Conservation (phyloP, 2,329 filamentous ascomycete species). For the Ciborinia camelliae region DNA sequence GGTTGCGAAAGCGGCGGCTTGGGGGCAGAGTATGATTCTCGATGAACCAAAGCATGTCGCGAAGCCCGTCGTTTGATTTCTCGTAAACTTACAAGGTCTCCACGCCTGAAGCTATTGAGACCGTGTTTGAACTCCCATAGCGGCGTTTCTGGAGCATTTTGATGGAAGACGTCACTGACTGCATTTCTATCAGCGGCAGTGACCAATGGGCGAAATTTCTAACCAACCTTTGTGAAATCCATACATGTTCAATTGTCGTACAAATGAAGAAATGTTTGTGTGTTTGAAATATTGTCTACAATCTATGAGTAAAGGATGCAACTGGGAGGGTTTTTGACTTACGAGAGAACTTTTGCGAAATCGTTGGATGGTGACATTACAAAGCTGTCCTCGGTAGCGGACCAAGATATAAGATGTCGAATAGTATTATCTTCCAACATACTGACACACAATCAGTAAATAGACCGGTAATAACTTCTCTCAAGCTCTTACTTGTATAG, state of each 20-base stretch:
- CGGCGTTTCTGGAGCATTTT: slow-evolving; percentile 85
- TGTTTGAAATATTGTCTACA: slow-evolving; percentile 96
- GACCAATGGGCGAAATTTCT: slow-evolving; percentile 25
- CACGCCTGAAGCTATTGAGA: slow-evolving; percentile 93
- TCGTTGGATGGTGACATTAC: slow-evolving; percentile 97
- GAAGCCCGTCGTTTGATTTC: slow-evolving; percentile 96
- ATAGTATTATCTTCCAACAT: slow-evolving; percentile 96
- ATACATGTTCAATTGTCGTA: slow-evolving; percentile 98
- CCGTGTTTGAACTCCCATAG: slow-evolving; percentile 99
- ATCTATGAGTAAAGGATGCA: slow-evolving; percentile 23
- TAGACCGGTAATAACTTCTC: background rate
- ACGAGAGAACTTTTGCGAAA: slow-evolving; percentile 98
- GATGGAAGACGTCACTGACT: slow-evolving; percentile 99
- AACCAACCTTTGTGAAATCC: slow-evolving; percentile 92
- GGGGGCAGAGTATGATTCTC: slow-evolving; percentile 78
- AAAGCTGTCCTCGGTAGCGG: slow-evolving; percentile 88
- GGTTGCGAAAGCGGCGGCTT: slow-evolving; percentile 74
- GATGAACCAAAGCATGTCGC: slow-evolving; percentile 85
- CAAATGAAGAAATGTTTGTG: slow-evolving; percentile 98
- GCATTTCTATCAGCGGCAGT: slow-evolving; percentile 23
- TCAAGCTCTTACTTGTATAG: slow-evolving; percentile 77
- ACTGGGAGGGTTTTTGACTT: slow-evolving; percentile 44
- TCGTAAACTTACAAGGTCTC: slow-evolving; percentile 82
- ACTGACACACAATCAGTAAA: slow-evolving; percentile 47
- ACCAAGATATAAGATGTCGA: slow-evolving; percentile 96